These are phyloP conservation scores for Diutina mesorugosa DNA, from an alignment of 1,139 yeast genomes.

Conservation along the genomic window DNA sequence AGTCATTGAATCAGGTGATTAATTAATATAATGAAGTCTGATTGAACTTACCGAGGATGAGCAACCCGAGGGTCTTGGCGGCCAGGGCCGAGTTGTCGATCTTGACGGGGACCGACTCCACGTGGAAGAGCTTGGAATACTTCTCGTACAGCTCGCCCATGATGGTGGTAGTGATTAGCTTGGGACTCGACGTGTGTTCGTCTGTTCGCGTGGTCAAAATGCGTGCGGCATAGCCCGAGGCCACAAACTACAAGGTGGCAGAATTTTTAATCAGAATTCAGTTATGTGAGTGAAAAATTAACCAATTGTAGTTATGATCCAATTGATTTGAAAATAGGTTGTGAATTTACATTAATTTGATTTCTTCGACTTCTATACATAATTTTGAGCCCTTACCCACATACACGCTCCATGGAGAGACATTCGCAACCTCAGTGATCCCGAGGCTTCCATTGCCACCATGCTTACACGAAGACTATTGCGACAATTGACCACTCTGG, in stretches of 20 bases:
- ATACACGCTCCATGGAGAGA: too few species aligned
- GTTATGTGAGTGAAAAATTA: too few species aligned
- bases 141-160: constrained; percentile 21
- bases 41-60: background rate
- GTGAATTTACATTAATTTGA: too few species aligned
- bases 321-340: too few species aligned
- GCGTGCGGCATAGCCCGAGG: background rate
- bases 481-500: background rate
- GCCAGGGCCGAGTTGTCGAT: background rate
- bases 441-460: background rate
- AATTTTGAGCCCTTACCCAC: background rate
- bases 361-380: background rate
- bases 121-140: constrained; percentile 12
- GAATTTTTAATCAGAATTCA: too few species aligned
- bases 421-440: background rate
- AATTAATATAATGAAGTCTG: too few species aligned
- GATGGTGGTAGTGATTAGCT: background rate
- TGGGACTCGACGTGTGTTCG: background rate
- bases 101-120: constrained; percentile 15
- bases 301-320: too few species aligned
- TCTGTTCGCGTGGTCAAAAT: background rate
- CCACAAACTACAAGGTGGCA: too few species aligned
- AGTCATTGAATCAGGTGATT: constrained; percentile 3
- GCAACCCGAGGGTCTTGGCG: background rate
- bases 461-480: background rate